Conservation (phyloP, 2,329 filamentous ascomycete genomes). For the Zalaria obscura region DNA sequence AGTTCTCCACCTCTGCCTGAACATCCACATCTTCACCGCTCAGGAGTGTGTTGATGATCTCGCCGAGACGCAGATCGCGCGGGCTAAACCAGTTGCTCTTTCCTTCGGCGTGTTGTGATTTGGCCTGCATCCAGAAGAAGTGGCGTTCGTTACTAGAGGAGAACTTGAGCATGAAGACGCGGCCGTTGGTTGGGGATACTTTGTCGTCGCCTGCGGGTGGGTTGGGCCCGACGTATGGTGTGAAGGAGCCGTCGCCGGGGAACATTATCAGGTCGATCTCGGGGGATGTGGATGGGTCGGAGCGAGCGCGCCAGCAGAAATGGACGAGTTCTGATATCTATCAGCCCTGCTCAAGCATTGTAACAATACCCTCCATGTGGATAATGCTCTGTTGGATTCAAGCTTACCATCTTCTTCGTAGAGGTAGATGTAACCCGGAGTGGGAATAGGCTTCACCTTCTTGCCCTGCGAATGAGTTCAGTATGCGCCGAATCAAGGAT, state of each 20-base stretch:
- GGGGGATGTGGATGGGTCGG: constrained; percentile 53
- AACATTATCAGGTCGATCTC: constrained; percentile 90
- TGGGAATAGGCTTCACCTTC: constrained; percentile 59
- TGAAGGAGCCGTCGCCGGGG: constrained; percentile 74
- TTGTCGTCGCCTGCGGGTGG: constrained; percentile 31
- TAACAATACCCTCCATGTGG: background rate
- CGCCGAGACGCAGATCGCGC: constrained; percentile 72
- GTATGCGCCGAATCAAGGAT: constrained; percentile 20
- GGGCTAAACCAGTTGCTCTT: constrained; percentile 70
- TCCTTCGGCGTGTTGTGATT: constrained; percentile 57
- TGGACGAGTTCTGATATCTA: constrained; percentile 61
- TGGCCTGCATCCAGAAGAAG: constrained; percentile 94
- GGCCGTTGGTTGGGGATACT: constrained; percentile 58
- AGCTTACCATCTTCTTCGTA: constrained; percentile 72
- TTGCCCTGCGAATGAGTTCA: constrained; percentile 25
- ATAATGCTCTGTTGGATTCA: background rate
- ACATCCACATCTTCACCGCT: constrained; percentile 85
- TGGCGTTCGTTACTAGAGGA: constrained; percentile 79
- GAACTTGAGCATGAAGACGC: constrained; percentile 90
- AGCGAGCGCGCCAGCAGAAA: constrained; percentile 90
- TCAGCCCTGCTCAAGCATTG: background rate
- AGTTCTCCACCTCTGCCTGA: constrained; percentile 46
- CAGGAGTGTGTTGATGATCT: constrained; percentile 71
- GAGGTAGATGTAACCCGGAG: constrained; percentile 79
- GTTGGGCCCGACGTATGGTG: constrained; percentile 51